phyloP scores from a whole-genome alignment of 768 basidiomycete species.

The Boletellus sp. region DNA sequence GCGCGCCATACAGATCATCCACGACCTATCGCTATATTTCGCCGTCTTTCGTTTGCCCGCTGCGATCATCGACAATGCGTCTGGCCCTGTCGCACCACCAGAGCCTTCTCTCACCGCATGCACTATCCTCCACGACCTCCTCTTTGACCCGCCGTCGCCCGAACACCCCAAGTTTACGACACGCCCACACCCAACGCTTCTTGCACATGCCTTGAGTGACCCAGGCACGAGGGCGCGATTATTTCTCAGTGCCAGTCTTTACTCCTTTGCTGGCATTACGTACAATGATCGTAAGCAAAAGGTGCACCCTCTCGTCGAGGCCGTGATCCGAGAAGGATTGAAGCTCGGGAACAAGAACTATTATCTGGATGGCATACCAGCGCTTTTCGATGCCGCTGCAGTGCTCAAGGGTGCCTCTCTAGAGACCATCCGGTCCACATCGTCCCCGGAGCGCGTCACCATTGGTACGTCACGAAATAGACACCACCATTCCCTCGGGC shows the following conservation, averaged over 20 bases:
- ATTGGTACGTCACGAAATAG: constrained; percentile 44
- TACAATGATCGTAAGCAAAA: constrained; percentile 67
- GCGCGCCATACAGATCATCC: constrained; percentile 69
- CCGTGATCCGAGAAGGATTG: constrained; percentile 76
- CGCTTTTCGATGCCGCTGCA: constrained; percentile 52
- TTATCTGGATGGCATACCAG: constrained; percentile 71
- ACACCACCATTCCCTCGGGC: not conserved
- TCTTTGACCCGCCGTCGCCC: constrained; percentile 24
- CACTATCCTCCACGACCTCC: constrained; percentile 53
- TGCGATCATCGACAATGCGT: constrained; percentile 41
- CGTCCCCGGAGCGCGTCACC: constrained; percentile 48
- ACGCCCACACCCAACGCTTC: constrained; percentile 36
- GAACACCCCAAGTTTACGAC: constrained; percentile 12
- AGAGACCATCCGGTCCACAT: constrained; percentile 32
- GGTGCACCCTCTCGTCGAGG: constrained; percentile 53
- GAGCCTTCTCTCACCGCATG: constrained; percentile 51
- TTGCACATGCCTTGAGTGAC: constrained; percentile 30
- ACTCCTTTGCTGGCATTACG: constrained; percentile 60
- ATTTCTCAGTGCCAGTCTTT: constrained; percentile 76
- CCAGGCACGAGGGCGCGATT: constrained; percentile 49
- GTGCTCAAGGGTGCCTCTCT: constrained; percentile 36
- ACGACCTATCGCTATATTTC: constrained; percentile 65
- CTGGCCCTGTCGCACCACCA: constrained; percentile 38
- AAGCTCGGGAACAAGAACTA: constrained; percentile 80
- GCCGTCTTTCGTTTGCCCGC: constrained; percentile 60